Evolutionary conservation across 2,329 filamentous ascomycete species (phyloP).

Genomic region (Xylaria sp.): DNA sequence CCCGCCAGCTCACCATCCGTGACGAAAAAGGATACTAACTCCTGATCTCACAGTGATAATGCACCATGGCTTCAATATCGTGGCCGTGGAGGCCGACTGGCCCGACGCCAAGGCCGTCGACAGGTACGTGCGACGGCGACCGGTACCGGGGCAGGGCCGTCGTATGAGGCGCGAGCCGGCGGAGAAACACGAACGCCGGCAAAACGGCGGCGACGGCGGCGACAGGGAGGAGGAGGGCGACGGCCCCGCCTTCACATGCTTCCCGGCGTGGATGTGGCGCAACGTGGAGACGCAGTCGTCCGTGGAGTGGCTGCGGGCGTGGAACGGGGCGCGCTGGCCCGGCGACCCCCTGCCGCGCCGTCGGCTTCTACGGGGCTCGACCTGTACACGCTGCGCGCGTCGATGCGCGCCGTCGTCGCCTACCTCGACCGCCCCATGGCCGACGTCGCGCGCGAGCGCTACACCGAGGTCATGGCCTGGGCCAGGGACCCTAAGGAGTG

Average conservation of each 20-base stretch:
- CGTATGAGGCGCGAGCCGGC: too few relatives aligned
- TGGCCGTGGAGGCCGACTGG: too few relatives aligned
- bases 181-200: too few relatives aligned
- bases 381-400: background rate
- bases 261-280: slow-evolving; percentile 5
- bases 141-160: background rate
- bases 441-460: background rate
- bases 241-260: background rate
- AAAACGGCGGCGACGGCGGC: background rate
- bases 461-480: background rate
- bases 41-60: background rate
- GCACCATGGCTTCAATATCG: background rate
- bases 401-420: background rate
- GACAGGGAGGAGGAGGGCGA: background rate
- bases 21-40: too few relatives aligned
- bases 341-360: too few relatives aligned
- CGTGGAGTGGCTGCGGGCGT: background rate
- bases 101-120: background rate
- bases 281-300: background rate
- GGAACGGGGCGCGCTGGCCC: too few relatives aligned
- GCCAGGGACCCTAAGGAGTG: background rate
- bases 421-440: slow-evolving; percentile 1
- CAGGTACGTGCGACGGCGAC: slow-evolving; percentile 1
- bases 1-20: too few relatives aligned
- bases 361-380: too few relatives aligned